These are phyloP conservation scores for Cicer cuneatum DNA, from an alignment of 306 rosid genomes.

Conservation along the genomic window DNA sequence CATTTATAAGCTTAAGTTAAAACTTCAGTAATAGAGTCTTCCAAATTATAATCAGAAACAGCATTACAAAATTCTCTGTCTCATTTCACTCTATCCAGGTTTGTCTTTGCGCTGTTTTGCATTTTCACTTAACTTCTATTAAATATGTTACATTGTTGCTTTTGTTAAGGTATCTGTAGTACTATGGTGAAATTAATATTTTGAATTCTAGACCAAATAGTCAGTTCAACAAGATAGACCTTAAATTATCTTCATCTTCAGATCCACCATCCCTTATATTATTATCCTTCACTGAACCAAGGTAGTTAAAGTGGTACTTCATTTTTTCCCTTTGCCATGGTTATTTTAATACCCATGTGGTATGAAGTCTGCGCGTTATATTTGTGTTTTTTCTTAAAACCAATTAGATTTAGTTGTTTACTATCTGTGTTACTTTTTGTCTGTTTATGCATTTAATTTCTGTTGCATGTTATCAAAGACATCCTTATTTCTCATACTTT, in stretches of 20 bases:
- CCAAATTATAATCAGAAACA: neutral
- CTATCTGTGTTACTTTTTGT: constrained; percentile 13
- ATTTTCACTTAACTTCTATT: neutral
- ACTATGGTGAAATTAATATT: neutral
- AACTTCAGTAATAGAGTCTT: no score
- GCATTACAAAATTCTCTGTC: constrained; percentile 19
- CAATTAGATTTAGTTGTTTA: constrained; percentile 20
- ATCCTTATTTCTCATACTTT: neutral
- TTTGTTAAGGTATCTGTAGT: neutral
- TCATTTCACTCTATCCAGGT: neutral
- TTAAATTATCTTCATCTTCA: no score
- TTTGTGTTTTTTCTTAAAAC: constrained; percentile 5
- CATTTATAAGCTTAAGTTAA: no score
- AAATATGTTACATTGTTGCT: neutral
- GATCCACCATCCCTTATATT: no score
- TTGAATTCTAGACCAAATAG: neutral
- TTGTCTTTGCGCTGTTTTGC: neutral
- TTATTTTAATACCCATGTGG: neutral
- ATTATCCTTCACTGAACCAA: no score
- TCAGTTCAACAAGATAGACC: neutral
- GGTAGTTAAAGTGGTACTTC: no score
- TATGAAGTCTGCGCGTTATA: neutral
- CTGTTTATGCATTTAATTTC: neutral
- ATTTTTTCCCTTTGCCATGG: neutral
- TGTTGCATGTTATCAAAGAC: constrained; percentile 15